phyloP scores from a whole-genome alignment of 2,329 filamentous ascomycete genomes.

The Raffaelea deltoideospora region DNA sequence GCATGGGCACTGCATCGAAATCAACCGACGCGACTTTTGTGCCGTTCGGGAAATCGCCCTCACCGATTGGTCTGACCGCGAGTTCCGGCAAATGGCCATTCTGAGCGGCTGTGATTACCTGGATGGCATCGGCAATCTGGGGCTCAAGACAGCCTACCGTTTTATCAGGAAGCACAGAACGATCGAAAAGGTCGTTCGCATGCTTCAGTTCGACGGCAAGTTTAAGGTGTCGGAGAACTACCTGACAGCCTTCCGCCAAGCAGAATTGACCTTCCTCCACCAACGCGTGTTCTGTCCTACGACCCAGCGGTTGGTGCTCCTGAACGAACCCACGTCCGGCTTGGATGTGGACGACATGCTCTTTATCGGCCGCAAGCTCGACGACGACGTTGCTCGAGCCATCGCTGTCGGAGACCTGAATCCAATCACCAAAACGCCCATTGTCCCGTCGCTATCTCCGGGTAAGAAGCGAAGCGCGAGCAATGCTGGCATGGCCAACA shows the following conservation, averaged over 20 bases:
- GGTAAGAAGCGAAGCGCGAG: constrained; percentile 20
- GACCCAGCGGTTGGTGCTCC: constrained; percentile 53
- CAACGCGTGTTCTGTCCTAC: constrained; percentile 86
- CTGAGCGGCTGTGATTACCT: constrained; percentile 94
- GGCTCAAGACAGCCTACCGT: constrained; percentile 84
- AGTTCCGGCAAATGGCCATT: constrained; percentile 93
- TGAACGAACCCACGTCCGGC: constrained; percentile 51
- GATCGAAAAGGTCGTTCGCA: constrained; percentile 65
- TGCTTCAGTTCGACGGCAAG: constrained; percentile 81
- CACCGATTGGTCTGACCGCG: constrained; percentile 78
- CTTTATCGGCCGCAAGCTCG: constrained; percentile 65
- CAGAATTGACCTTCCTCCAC: constrained; percentile 83
- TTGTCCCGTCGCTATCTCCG: constrained; percentile 26
- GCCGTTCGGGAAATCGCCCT: constrained; percentile 78
- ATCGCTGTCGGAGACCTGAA: constrained; percentile 74
- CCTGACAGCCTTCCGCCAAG: constrained; percentile 64
- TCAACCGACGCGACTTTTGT: constrained; percentile 78
- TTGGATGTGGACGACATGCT: constrained; percentile 56
- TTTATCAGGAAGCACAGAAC: constrained; percentile 82
- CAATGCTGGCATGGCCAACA: constrained; percentile 13
- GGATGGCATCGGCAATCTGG: constrained; percentile 69
- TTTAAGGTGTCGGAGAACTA: constrained; percentile 69
- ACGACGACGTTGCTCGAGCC: constrained; percentile 51
- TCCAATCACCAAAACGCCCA: constrained; percentile 69
- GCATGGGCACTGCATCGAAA: constrained; percentile 83